Percentiles rank a stretch among this genome's conserved stretches.
These are phyloP conservation scores for Parascedosporium putredinis DNA, from an alignment of 2,329 filamentous ascomycete genomes.

Conservation along the genomic window DNA sequence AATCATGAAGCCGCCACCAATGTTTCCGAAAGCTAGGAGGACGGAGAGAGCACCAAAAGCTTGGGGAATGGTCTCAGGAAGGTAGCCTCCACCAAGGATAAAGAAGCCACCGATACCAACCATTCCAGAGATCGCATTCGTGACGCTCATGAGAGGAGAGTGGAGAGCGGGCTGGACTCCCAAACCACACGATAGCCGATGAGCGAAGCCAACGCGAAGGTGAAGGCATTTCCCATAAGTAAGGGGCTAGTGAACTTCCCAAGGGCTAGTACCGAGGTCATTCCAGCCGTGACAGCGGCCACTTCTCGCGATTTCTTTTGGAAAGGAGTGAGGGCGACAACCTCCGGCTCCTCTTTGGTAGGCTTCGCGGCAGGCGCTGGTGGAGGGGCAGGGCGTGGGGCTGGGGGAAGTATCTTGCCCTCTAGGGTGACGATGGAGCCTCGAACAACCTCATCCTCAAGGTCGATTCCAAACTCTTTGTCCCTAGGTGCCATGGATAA, in stretches of 20 bases:
- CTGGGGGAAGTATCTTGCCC: constrained; percentile 64
- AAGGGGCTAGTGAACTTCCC: constrained; percentile 73
- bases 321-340: constrained; percentile 67
- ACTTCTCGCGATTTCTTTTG: constrained; percentile 72
- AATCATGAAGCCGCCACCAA: constrained; percentile 81
- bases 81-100: constrained; percentile 72
- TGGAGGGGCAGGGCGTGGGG: constrained; percentile 55
- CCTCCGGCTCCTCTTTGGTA: constrained; percentile 41
- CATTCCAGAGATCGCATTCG: constrained; percentile 86
- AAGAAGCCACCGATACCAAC: constrained; percentile 83
- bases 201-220: constrained; percentile 71
- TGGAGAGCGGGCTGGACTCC: constrained; percentile 75
- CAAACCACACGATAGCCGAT: constrained; percentile 85
- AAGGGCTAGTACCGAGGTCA: constrained; percentile 64
- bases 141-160: constrained; percentile 85
- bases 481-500: constrained; percentile 71
- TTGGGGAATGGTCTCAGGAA: constrained; percentile 72
- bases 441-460: constrained; percentile 76
- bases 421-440: constrained; percentile 74
- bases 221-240: constrained; percentile 84
- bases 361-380: constrained; percentile 35
- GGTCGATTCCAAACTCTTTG: constrained; percentile 69
- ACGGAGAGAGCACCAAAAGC: constrained; percentile 69
- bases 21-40: constrained; percentile 76
- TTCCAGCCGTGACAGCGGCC: constrained; percentile 61